Evolutionary conservation across 176 grass and related monocot species (phyloP).

Genomic region (Eleusine indica): DNA sequence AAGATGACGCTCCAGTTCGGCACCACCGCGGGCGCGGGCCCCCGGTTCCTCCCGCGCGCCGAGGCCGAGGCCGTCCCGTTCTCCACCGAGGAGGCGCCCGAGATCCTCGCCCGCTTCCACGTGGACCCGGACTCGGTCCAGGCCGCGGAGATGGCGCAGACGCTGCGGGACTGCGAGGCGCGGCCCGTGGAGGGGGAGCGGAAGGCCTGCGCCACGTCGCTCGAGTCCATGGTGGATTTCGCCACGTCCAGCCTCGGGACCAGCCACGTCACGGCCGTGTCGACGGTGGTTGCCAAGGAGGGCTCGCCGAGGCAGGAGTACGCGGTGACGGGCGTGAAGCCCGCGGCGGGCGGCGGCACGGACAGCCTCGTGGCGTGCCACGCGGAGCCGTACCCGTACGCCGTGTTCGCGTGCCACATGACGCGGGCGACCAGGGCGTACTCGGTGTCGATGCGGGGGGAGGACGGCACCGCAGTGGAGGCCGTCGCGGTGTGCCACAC

Average conservation of each 20-base stretch:
- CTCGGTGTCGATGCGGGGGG: constrained; percentile 71
- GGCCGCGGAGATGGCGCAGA: constrained; percentile 58
- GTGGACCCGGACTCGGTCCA: constrained; percentile 59
- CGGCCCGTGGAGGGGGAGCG: constrained; percentile 54
- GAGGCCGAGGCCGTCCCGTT: constrained; percentile 73
- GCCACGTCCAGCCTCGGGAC: constrained; percentile 67
- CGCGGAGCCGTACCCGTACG: constrained; percentile 74
- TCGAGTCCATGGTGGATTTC: constrained; percentile 98
- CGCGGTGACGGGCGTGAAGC: constrained; percentile 51
- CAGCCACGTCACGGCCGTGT: constrained; percentile 49
- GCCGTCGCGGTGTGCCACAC: constrained; percentile 79
- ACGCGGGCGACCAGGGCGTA: constrained; percentile 61
- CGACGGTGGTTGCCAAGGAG: constrained; percentile 48
- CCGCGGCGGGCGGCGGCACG: neutral
- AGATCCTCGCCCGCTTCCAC: constrained; percentile 66
- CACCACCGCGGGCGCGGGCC: constrained; percentile 2
- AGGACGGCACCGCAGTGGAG: constrained; percentile 61
- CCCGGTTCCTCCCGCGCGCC: constrained; percentile 53
- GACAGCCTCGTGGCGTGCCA: constrained; percentile 69
- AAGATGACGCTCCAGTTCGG: constrained; percentile 65
- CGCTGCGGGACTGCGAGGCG: constrained; percentile 69
- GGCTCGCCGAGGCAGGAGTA: constrained; percentile 60
- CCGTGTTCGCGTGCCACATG: constrained; percentile 83
- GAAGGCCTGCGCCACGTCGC: constrained; percentile 82
- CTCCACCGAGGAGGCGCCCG: constrained; percentile 60